These are phyloP conservation scores for Schizosaccharomyces lindneri DNA, from an alignment of 805 yeast genomes.

Conservation along the genomic window DNA sequence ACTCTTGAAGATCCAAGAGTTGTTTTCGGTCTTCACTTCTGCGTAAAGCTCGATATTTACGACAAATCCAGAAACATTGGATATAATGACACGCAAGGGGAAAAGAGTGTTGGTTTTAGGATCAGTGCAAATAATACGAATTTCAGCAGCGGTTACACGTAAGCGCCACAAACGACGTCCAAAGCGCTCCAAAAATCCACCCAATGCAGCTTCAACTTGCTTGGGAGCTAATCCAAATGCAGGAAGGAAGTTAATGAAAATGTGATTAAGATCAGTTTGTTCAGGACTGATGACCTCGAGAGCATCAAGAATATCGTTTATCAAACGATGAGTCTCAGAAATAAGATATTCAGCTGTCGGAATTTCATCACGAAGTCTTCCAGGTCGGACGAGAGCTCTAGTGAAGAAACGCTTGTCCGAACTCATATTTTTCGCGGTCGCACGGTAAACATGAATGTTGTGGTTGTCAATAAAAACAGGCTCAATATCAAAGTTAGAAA, in stretches of 20 bases:
- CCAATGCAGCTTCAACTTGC: conserved; percentile 93
- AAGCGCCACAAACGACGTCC: conserved; percentile 93
- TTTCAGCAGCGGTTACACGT: conserved; percentile 92
- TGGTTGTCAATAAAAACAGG: conserved; percentile 92
- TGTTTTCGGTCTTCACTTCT: conserved; percentile 66
- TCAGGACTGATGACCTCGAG: conserved; percentile 82
- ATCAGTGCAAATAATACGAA: conserved; percentile 84
- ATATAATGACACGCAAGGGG: conserved; percentile 91
- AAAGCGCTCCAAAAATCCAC: conserved; percentile 89
- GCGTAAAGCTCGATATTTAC: conserved; percentile 86
- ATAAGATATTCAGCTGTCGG: conserved; percentile 81
- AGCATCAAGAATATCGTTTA: conserved; percentile 88
- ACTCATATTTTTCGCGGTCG: conserved; percentile 77
- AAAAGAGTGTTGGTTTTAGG: conserved; percentile 66
- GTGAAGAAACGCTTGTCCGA: conserved; percentile 90
- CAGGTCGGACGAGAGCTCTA: conserved; percentile 91
- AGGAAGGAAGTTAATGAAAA: conserved; percentile 89
- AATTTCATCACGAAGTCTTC: conserved; percentile 77
- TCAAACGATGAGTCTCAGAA: conserved; percentile 85
- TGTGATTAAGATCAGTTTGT: conserved; percentile 88
- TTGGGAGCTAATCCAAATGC: conserved; percentile 82
- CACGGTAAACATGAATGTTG: conserved; percentile 92
- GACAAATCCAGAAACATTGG: conserved; percentile 90
- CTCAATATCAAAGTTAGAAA: conserved; percentile 81
- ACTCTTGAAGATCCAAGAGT: conserved; percentile 88